A percentile compares a stretch with the other conserved stretches of the same genome.
phyloP scores from a whole-genome alignment of 2,329 filamentous ascomycete species.

The Acrodontium crateriforme region DNA sequence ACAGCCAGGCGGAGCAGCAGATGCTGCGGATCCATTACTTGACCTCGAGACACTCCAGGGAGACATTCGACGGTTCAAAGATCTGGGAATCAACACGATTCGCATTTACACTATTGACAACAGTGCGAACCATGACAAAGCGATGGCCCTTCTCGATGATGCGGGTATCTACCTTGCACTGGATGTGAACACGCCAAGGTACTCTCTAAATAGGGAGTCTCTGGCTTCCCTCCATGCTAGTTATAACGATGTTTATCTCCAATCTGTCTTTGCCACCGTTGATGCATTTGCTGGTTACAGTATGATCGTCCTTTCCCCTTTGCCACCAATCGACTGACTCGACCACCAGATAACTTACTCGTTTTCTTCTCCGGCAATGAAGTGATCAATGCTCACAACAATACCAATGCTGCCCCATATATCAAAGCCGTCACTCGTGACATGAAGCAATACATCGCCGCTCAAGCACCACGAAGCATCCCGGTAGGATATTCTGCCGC shows the following conservation, averaged over 20 bases:
- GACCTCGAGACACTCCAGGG: slow-evolving; percentile 56
- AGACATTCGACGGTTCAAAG: slow-evolving; percentile 67
- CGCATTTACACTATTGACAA: slow-evolving; percentile 94
- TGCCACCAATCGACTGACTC: slow-evolving; percentile 1
- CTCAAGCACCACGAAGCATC: slow-evolving; percentile 51
- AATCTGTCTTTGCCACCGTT: slow-evolving; percentile 74
- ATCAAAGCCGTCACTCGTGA: slow-evolving; percentile 60
- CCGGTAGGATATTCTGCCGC: slow-evolving; percentile 77
- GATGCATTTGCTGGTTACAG: slow-evolving; percentile 67
- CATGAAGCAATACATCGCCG: slow-evolving; percentile 66
- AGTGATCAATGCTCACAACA: slow-evolving; percentile 50
- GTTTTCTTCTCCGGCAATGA: slow-evolving; percentile 74
- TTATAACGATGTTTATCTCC: slow-evolving; percentile 79
- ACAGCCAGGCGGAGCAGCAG: slow-evolving; percentile 40
- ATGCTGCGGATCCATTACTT: slow-evolving; percentile 59
- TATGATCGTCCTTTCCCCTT: slow-evolving; percentile 31
- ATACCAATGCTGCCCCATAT: slow-evolving; percentile 55
- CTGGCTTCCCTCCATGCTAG: slow-evolving; percentile 44
- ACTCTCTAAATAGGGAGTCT: slow-evolving; percentile 67
- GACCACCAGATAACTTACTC: slow-evolving; percentile 53
- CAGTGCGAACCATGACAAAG: slow-evolving; percentile 62
- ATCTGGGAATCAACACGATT: slow-evolving; percentile 76
- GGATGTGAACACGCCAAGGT: slow-evolving; percentile 77
- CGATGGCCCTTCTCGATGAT: slow-evolving; percentile 66
- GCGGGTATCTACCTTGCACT: slow-evolving; percentile 86